Conservation (phyloP, 2,329 filamentous ascomycete species). For the Diaporthe vaccinii region DNA sequence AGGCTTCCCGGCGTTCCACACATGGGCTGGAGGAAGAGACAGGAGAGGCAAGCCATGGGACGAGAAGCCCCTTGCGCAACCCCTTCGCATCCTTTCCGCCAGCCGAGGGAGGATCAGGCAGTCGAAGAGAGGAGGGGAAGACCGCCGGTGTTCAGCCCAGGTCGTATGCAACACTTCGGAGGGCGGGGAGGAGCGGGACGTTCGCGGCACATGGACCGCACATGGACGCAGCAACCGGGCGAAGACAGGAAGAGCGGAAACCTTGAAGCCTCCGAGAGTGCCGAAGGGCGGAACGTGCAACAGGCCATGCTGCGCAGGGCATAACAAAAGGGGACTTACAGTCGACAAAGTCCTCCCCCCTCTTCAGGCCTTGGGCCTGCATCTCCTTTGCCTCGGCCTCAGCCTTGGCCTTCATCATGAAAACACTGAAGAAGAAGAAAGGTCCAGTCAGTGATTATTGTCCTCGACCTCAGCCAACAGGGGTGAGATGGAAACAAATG, state of each 20-base stretch:
- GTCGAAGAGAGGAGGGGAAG: background rate
- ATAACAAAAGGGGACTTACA: slow-evolving; percentile 46
- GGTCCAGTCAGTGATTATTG: background rate
- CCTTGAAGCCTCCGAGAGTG: background rate
- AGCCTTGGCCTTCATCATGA: slow-evolving; percentile 56
- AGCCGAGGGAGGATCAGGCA: background rate
- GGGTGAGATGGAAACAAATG: background rate
- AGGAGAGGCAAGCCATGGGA: background rate
- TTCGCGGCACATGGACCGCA: background rate
- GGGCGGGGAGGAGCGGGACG: background rate
- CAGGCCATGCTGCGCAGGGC: background rate
- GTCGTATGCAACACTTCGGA: background rate
- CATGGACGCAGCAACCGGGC: background rate
- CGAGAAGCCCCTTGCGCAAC: background rate
- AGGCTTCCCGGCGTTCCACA: background rate
- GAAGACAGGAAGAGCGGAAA: background rate
- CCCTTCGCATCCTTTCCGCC: background rate
- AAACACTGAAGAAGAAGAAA: slow-evolving; percentile 42
- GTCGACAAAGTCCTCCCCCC: slow-evolving; percentile 55
- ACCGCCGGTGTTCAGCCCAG: background rate
- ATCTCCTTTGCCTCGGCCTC: slow-evolving; percentile 56
- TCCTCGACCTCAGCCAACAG: background rate
- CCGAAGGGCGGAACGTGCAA: background rate
- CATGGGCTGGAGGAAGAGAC: background rate
- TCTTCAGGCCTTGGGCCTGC: slow-evolving; percentile 54